Evolutionary conservation across 441 rosid species (phyloP).

Genomic region (Syzygium syzygioides): DNA sequence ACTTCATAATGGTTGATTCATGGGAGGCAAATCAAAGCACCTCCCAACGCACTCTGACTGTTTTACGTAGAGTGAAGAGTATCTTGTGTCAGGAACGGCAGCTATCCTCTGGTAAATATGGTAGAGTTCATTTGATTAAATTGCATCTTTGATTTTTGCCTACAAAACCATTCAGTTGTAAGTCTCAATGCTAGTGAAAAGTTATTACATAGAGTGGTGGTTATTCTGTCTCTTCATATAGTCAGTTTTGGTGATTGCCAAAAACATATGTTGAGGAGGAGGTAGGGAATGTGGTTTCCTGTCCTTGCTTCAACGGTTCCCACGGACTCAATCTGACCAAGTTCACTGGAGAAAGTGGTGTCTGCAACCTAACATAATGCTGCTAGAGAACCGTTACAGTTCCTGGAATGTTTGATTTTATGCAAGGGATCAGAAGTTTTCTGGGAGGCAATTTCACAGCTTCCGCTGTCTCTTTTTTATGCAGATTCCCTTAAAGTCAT

Average conservation of each 20-base stretch:
- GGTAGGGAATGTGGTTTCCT: not conserved
- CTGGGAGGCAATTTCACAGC: not conserved
- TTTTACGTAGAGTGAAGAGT: constrained; percentile 60
- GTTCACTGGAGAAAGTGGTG: not conserved
- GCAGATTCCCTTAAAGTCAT: constrained; percentile 65
- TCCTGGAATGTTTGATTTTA: not conserved
- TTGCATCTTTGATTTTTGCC: not conserved
- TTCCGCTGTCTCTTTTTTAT: not conserved
- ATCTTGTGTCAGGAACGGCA: constrained; percentile 22
- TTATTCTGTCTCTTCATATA: not conserved
- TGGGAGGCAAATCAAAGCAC: constrained; percentile 91
- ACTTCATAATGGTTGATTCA: constrained; percentile 88
- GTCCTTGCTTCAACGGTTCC: not conserved
- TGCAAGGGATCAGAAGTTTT: not conserved
- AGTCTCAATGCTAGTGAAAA: not conserved
- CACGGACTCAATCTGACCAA: not conserved
- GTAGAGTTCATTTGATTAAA: not conserved
- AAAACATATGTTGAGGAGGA: not conserved
- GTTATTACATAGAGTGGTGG: not conserved
- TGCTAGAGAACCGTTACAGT: not conserved
- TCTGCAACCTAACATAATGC: not conserved
- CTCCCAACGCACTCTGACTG: constrained; percentile 57
- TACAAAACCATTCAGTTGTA: not conserved
- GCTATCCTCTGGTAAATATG: constrained; percentile 38
- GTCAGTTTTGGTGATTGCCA: not conserved